Evolutionary conservation across 805 yeast species (phyloP), one percentile per base, ranked within the genome.

Genomic region (Zygosaccharomyces rouxii): DNA sequence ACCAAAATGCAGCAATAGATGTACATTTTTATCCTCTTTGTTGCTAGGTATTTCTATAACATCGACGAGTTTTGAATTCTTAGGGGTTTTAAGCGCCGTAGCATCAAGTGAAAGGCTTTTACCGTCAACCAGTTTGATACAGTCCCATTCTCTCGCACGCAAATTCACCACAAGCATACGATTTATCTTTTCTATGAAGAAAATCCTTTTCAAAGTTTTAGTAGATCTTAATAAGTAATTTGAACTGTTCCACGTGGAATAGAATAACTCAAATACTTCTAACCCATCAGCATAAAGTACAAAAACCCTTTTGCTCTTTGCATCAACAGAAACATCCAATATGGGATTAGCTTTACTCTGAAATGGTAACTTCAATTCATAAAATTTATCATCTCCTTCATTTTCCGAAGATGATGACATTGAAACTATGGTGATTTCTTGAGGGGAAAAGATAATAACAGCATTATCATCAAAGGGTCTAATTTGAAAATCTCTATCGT

Each of bases 91-190:
- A 4, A 60, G 51, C 7, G 50, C 48, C 23, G 48, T 18, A 14
- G 57, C 47, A 40, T 57, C 51, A 18, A 64, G 46, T 2, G 55
- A 21, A 35, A 60, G 42, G 0, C 51, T 39, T 47, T 58, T 62
- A 6, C 69, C 68, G 42, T 59, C 61, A 5, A 52, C 53, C 22
- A 62, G 41, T 43, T 62, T 63, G 18, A 61, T 41, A 43, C 63
- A 62, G 41, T 60, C 58, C 60, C 67, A 58, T 19, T 60, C 60
- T 4, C 48, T 46, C 11, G 53, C 49, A 19, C 55, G 53, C 11
- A 51, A 35, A 41, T 57, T 63, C 5, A 55, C 42, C 6, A 63
- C 53, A 4, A 63, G 50, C 60, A 64, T 54, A 33, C 69, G 48
- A 33, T 63, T 61, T 14, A 64, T 48, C 29, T 54, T 58, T 23